Percentiles rank a stretch among this genome's conserved stretches.
These are phyloP conservation scores for Alternaria consortialis DNA, from an alignment of 2,329 filamentous ascomycete species.

Conservation along the genomic window DNA sequence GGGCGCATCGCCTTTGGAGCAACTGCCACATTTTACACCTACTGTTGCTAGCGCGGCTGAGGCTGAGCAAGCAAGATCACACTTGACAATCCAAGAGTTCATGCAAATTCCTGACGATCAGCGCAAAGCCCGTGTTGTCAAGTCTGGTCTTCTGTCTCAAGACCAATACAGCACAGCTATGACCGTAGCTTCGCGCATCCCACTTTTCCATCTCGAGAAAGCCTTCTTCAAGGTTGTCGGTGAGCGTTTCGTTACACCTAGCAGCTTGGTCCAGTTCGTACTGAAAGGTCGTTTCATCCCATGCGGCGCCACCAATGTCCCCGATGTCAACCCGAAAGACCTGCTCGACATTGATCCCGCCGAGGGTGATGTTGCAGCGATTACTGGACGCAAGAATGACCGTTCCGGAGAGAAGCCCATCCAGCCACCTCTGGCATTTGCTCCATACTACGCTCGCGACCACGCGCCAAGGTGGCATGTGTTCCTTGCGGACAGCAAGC, in stretches of 20 bases:
- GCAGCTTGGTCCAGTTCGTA: conserved; percentile 90
- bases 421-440: conserved; percentile 84
- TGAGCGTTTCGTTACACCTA: conserved; percentile 90
- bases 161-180: conserved; percentile 80
- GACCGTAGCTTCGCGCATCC: conserved; percentile 81
- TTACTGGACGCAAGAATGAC: conserved; percentile 76
- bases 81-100: conserved; percentile 83
- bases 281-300: conserved; percentile 95
- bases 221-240: conserved; percentile 99
- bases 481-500: conserved; percentile 92
- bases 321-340: conserved; percentile 77
- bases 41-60: conserved; percentile 71
- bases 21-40: conserved; percentile 86
- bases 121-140: conserved; percentile 75
- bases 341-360: conserved; percentile 91
- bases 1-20: conserved; percentile 83
- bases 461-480: conserved; percentile 92
- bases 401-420: conserved; percentile 71
- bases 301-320: conserved; percentile 79
- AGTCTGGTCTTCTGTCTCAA: conserved; percentile 74
- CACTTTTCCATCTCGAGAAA: conserved; percentile 83
- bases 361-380: conserved; percentile 88
- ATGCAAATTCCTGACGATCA: conserved; percentile 83
- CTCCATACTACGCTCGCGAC: conserved; percentile 89
- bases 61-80: conserved; percentile 68